These are phyloP conservation scores for Vaccinium myrtillus DNA, from an alignment of 148 eudicot species.

Conservation along the genomic window DNA sequence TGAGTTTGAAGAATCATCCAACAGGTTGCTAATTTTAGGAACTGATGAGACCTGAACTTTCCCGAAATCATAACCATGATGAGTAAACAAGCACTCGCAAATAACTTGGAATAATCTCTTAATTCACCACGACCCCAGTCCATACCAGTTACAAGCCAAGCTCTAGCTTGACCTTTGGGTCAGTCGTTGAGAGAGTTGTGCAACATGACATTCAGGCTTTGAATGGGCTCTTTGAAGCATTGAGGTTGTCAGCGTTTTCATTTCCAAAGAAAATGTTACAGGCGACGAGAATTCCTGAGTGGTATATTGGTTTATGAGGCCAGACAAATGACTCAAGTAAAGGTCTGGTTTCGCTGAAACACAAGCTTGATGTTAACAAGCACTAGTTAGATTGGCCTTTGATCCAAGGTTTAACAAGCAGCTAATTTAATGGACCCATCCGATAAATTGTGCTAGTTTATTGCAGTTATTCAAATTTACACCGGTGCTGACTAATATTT, in stretches of 20 bases:
- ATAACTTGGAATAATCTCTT: neutral
- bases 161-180: neutral
- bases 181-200: neutral
- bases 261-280: neutral
- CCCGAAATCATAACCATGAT: neutral
- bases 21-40: neutral
- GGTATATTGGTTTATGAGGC: neutral
- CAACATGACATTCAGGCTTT: neutral
- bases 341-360: neutral
- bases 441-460: too few relatives aligned
- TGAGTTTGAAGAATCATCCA: neutral
- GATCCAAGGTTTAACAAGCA: slow-evolving; percentile 6
- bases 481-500: neutral
- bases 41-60: neutral
- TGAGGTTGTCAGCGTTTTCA: neutral
- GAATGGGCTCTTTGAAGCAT: neutral
- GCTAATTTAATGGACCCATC: neutral
- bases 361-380: neutral
- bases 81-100: neutral
- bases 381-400: neutral
- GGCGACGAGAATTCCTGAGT: neutral
- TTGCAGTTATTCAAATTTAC: neutral
- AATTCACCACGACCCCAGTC: neutral
- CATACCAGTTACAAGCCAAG: neutral
- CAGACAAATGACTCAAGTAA: neutral